Conservation (phyloP, 2,329 filamentous ascomycete genomes). For the Pseudogymnoascus sp. region DNA sequence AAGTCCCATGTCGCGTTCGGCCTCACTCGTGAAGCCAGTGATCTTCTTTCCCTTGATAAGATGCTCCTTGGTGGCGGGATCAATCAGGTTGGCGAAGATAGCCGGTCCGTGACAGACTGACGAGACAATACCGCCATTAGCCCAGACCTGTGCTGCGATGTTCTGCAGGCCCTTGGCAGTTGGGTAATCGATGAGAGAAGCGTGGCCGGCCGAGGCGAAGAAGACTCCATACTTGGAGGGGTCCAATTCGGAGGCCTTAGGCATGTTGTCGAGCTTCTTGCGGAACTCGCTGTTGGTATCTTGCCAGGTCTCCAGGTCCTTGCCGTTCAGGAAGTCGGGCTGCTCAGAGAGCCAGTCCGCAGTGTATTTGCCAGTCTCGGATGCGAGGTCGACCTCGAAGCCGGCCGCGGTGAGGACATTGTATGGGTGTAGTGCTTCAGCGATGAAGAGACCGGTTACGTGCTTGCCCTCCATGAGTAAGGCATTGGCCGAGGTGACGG, state of each 20-base stretch:
- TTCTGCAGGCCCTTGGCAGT: constrained; percentile 32
- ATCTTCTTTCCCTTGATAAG: constrained; percentile 32
- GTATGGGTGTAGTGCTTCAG: constrained; percentile 40
- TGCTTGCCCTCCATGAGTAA: constrained; percentile 33
- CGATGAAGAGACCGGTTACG: constrained; percentile 37
- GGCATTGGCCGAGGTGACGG: constrained; percentile 35
- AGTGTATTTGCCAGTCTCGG: constrained; percentile 36
- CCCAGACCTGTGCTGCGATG: constrained; percentile 34
- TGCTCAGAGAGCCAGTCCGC: constrained; percentile 38
- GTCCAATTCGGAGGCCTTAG: constrained; percentile 31
- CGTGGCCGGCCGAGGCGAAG: constrained; percentile 37
- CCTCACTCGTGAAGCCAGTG: constrained; percentile 34
- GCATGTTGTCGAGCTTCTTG: constrained; percentile 36
- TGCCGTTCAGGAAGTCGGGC: constrained; percentile 33
- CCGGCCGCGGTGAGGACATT: constrained; percentile 36
- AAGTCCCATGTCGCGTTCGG: constrained; percentile 29
- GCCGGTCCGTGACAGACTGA: constrained; percentile 35
- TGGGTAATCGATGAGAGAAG: constrained; percentile 39
- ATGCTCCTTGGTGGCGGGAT: constrained; percentile 27
- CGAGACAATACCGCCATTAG: constrained; percentile 33
- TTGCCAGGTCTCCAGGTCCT: constrained; percentile 33
- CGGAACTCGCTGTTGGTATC: constrained; percentile 35
- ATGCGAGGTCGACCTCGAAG: constrained; percentile 39
- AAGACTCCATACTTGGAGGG: constrained; percentile 30
- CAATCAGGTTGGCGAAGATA: constrained; percentile 30